phyloP scores from a whole-genome alignment of 306 rosid species.

The Glycyrrhiza uralensis region DNA sequence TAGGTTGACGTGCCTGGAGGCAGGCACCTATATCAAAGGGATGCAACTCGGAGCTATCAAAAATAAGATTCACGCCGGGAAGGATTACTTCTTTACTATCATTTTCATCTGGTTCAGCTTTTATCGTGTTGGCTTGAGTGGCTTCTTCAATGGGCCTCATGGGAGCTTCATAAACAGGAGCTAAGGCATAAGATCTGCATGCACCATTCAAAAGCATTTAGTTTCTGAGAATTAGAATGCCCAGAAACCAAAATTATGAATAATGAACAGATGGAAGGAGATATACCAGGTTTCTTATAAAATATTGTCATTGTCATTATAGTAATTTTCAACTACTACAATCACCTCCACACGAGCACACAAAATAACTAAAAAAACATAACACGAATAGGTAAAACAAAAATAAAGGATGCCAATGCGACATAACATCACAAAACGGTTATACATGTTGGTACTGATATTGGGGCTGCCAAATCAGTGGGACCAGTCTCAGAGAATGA shows the following conservation, averaged over 20 bases:
- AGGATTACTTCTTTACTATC: constrained; percentile 74
- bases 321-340: background rate
- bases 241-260: background rate
- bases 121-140: constrained; percentile 34
- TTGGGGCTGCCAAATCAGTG: background rate
- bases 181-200: constrained; percentile 75
- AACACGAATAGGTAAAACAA: background rate
- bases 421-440: background rate
- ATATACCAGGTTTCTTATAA: constrained; percentile 5
- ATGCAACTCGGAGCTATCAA: constrained; percentile 75
- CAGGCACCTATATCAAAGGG: constrained; percentile 89
- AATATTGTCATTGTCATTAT: constrained; percentile 12
- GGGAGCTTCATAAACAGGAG: constrained; percentile 68
- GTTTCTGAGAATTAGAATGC: background rate
- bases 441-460: background rate
- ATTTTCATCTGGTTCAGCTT: constrained; percentile 67
- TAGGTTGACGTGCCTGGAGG: constrained; percentile 85
- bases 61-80: constrained; percentile 86
- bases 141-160: constrained; percentile 66
- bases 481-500: background rate
- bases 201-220: constrained; percentile 24
- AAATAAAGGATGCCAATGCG: background rate
- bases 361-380: background rate
- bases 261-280: background rate
- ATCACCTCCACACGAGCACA: background rate